A percentile compares a stretch with the other conserved stretches of the same genome.
Conservation (phyloP, 179 eudicot species). For the Nepenthes alata region DNA sequence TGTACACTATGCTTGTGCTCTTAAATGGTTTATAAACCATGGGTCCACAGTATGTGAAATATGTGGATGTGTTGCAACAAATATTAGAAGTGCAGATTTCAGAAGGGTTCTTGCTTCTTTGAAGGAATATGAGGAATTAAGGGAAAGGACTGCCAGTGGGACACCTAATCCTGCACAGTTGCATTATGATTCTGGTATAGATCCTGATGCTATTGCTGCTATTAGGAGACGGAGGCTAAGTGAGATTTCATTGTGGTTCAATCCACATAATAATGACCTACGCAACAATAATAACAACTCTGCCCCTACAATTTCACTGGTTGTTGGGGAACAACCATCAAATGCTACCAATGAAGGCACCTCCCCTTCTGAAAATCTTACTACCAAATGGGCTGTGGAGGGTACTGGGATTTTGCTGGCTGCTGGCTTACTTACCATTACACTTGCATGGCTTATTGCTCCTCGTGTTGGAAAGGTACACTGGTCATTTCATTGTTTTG, state of each 20-base stretch:
- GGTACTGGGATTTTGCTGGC: constrained; percentile 83
- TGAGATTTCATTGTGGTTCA: constrained; percentile 86
- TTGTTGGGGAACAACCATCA: constrained; percentile 43
- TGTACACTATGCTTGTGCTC: constrained; percentile 88
- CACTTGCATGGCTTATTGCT: constrained; percentile 86
- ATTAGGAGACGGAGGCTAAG: constrained; percentile 78
- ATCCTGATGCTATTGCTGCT: constrained; percentile 92
- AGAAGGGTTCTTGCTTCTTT: constrained; percentile 55
- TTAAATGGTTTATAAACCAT: constrained; percentile 88
- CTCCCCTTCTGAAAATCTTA: constrained; percentile 42
- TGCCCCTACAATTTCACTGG: constrained; percentile 29
- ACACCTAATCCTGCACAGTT: constrained; percentile 36
- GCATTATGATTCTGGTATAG: constrained; percentile 47
- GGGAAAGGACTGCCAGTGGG: constrained; percentile 68
- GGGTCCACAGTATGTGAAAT: constrained; percentile 88
- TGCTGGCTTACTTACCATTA: constrained; percentile 80
- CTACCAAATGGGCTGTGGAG: constrained; percentile 85
- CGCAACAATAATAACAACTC: constrained; percentile 14
- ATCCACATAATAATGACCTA: constrained; percentile 32
- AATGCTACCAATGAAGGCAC: constrained; percentile 29
- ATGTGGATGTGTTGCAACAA: constrained; percentile 59
- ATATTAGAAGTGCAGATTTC: constrained; percentile 45
- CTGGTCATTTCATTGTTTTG: not conserved
- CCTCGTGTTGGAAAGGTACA: constrained; percentile 94
- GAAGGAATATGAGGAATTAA: constrained; percentile 65